A percentile compares a stretch with the other conserved stretches of the same genome.
Evolutionary conservation across 2,329 filamentous ascomycete species (phyloP).

Genomic region (Cercospora beticola): DNA sequence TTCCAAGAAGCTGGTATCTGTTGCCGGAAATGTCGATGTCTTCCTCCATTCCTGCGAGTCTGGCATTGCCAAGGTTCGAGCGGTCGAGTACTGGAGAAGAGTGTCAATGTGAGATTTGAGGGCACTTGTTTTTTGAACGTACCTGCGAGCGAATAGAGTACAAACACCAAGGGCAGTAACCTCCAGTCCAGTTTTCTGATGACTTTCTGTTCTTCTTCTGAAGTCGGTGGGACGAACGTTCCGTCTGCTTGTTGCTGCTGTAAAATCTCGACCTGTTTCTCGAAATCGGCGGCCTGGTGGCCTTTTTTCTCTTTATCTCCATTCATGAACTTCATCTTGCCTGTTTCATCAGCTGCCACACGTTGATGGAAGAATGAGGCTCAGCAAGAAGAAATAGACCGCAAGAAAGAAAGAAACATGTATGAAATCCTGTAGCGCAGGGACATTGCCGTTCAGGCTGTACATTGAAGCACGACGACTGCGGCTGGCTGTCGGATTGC

Average conservation of each 20-base stretch:
- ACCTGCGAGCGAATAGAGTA: constrained; percentile 34
- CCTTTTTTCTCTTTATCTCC: constrained; percentile 16
- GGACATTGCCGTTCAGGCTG: background rate
- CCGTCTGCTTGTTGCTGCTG: constrained; percentile 17
- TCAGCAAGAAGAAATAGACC: background rate
- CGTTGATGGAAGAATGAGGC: background rate
- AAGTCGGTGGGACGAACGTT: constrained; percentile 27
- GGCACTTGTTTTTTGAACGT: background rate
- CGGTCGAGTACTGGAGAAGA: constrained; percentile 31
- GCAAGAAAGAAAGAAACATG: background rate
- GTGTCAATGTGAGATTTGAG: background rate
- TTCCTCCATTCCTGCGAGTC: constrained; percentile 44
- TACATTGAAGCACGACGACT: background rate
- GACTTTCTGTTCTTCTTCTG: constrained; percentile 32
- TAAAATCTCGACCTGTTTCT: constrained; percentile 17
- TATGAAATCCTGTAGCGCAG: background rate
- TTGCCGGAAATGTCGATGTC: constrained; percentile 50
- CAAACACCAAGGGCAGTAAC: constrained; percentile 36
- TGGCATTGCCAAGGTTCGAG: constrained; percentile 42
- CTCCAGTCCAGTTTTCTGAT: constrained; percentile 38
- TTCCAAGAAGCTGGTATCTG: constrained; percentile 53
- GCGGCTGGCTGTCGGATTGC: background rate
- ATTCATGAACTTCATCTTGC: constrained; percentile 3
- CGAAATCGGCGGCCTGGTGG: constrained; percentile 19
- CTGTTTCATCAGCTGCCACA: background rate